Conservation (phyloP, 192 early-diverging fungal species). For the Entomortierella lignicola region DNA sequence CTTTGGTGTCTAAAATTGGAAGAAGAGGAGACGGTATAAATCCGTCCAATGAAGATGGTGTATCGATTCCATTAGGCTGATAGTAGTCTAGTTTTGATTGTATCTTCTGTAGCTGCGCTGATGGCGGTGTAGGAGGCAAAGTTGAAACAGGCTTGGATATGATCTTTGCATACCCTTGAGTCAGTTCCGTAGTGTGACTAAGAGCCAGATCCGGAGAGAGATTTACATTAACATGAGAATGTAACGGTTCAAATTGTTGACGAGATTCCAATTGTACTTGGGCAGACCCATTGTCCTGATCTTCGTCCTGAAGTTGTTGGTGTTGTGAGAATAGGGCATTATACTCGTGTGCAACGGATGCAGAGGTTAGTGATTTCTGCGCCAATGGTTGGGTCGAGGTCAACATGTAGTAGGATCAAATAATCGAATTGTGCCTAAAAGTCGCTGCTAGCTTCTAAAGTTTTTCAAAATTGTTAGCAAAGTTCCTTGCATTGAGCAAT, state of each 20-base stretch:
- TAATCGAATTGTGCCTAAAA: not conserved
- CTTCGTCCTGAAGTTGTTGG: not conserved
- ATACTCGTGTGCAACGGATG: not conserved
- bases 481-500: not conserved
- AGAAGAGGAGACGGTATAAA: not conserved
- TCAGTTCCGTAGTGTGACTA: not conserved
- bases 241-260: not conserved
- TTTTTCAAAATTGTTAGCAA: not conserved
- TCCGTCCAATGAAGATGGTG: not conserved
- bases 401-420: constrained; percentile 12
- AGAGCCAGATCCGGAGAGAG: not conserved
- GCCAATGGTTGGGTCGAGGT: constrained; percentile 11
- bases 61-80: not conserved
- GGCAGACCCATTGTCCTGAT: not conserved
- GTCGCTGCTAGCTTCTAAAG: no score
- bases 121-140: not conserved
- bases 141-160: not conserved
- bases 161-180: not conserved
- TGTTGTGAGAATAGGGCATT: not conserved
- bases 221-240: not conserved
- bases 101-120: not conserved
- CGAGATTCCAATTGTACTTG: constrained; percentile 2
- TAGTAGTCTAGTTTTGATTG: not conserved
- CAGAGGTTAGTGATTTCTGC: not conserved
- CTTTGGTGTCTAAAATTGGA: not conserved